Evolutionary conservation across 768 basidiomycete genomes (phyloP).

Genomic region (Boletus insuetus): DNA sequence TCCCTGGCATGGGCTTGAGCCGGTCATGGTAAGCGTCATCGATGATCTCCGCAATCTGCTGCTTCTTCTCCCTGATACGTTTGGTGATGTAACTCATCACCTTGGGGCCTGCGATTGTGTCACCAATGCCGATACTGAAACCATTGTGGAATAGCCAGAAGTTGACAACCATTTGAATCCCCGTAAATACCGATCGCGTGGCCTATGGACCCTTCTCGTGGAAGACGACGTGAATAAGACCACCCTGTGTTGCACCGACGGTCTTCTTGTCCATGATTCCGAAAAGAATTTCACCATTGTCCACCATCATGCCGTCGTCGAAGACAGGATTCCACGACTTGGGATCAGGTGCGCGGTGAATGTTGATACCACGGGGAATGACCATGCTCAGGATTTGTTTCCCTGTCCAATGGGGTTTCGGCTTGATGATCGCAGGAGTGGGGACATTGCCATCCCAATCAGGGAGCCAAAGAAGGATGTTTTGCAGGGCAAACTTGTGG

Average conservation of each 20-base stretch:
- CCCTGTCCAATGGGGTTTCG: conserved; percentile 96
- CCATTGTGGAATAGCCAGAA: conserved; percentile 99
- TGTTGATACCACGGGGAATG: conserved; percentile 95
- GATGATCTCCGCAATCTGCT: conserved; percentile 74
- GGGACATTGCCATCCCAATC: conserved; percentile 96
- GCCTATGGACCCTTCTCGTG: conserved; percentile 95
- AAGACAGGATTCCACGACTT: conserved; percentile 77
- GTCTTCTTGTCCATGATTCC: conserved; percentile 98
- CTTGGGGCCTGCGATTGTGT: conserved; percentile 88
- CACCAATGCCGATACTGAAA: conserved; percentile 98
- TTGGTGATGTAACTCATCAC: conserved; percentile 87
- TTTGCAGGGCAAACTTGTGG: conserved; percentile 95
- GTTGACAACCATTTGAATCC: conserved; percentile 95
- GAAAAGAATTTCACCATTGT: conserved; percentile 94
- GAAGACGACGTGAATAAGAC: conserved; percentile 94
- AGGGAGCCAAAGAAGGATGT: conserved; percentile 96
- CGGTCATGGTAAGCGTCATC: conserved; percentile 81
- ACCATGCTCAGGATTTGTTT: conserved; percentile 93
- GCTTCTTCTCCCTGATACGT: conserved; percentile 79
- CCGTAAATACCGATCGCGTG: conserved; percentile 86
- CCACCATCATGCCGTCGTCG: conserved; percentile 94
- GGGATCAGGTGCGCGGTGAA: conserved; percentile 75
- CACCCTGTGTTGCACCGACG: conserved; percentile 93
- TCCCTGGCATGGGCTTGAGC: conserved; percentile 89
- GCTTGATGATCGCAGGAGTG: conserved; percentile 91